Conservation (phyloP, 2,329 filamentous ascomycete species). For the Pseudogymnoascus sp. region DNA sequence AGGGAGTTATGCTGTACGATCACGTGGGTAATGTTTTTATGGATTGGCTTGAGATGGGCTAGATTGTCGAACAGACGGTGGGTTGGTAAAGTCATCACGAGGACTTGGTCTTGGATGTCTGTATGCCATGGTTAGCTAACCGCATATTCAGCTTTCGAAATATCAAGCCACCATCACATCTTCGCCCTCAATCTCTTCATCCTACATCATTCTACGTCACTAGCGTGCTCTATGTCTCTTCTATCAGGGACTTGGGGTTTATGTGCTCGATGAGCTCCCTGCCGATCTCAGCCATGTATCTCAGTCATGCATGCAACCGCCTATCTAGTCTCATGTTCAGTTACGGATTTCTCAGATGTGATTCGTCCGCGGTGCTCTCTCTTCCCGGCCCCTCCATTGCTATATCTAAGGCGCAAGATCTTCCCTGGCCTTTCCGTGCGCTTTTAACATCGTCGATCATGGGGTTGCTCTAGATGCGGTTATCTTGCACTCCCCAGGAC, state of each 20-base stretch:
- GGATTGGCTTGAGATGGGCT: background rate
- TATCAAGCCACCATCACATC: background rate
- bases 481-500: background rate
- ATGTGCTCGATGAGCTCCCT: background rate
- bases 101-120: background rate
- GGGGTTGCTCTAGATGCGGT: background rate
- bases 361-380: background rate
- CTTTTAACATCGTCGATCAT: background rate
- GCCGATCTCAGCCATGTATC: background rate
- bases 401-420: background rate
- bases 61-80: background rate
- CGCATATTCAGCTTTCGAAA: background rate
- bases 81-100: background rate
- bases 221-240: background rate
- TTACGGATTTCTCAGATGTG: background rate
- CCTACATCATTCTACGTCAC: background rate
- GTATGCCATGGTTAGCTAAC: background rate
- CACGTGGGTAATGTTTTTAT: background rate
- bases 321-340: background rate
- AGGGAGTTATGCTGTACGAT: background rate
- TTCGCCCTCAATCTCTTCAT: background rate
- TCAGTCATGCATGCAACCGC: background rate
- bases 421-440: background rate
- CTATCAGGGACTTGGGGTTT: background rate
- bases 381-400: background rate